phyloP scores from a whole-genome alignment of 2,329 filamentous ascomycete genomes.

The Neurospora sp. region DNA sequence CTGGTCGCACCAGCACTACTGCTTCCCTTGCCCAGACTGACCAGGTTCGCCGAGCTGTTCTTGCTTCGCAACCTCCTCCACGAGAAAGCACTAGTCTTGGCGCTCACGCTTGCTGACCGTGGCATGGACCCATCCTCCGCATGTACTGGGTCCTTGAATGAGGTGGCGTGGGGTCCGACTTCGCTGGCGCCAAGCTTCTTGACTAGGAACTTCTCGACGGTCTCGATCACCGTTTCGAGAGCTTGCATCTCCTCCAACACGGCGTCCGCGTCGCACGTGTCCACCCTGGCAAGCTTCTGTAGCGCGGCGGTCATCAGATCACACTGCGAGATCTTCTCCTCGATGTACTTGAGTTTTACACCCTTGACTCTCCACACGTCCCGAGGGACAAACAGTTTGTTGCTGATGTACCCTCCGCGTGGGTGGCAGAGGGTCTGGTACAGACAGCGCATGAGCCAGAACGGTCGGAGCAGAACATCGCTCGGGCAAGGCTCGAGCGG shows the following conservation, averaged over 20 bases:
- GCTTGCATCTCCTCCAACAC: constrained; percentile 90
- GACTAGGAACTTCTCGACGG: constrained; percentile 63
- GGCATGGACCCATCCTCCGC: constrained; percentile 31
- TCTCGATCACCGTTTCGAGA: constrained; percentile 75
- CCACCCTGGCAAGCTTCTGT: constrained; percentile 70
- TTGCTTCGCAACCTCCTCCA: constrained; percentile 89
- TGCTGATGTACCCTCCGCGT: constrained; percentile 83
- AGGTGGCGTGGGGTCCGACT: constrained; percentile 67
- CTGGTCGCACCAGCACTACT: constrained; percentile 21
- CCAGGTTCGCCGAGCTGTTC: constrained; percentile 60
- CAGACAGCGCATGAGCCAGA: constrained; percentile 93
- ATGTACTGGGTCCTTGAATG: constrained; percentile 65
- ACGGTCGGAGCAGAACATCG: constrained; percentile 81
- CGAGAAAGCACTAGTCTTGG: constrained; percentile 70
- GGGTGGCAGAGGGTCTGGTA: constrained; percentile 90
- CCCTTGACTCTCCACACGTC: constrained; percentile 92
- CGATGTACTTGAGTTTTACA: constrained; percentile 81
- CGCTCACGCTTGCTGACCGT: constrained; percentile 51
- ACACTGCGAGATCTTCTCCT: constrained; percentile 89
- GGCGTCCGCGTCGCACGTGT: constrained; percentile 83
- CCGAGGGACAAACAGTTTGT: constrained; percentile 80
- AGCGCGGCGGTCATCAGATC: constrained; percentile 85
- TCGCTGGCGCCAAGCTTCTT: constrained; percentile 81
- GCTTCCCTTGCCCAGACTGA: constrained; percentile 38
- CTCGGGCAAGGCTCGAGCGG: constrained; percentile 86